phyloP scores from a whole-genome alignment of 371 early-diverging fungal genomes.

The Rhizomucor miehei region DNA sequence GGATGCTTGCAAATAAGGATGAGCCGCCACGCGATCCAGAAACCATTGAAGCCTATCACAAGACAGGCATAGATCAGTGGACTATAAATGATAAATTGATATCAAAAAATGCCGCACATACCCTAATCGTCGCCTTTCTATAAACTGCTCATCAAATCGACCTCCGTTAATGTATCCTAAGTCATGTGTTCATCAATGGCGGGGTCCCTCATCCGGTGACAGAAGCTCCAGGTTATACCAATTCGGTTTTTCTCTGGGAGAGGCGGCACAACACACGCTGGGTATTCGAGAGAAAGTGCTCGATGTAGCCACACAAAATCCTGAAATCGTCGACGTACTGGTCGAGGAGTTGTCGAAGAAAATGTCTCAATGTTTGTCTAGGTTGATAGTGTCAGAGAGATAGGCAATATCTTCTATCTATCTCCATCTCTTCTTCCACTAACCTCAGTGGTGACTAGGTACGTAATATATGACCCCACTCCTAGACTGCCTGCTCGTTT shows the following conservation, averaged over 20 bases:
- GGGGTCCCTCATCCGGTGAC: neutral
- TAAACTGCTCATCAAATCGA: constrained; percentile 86
- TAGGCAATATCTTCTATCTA: no score
- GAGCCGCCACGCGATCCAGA: constrained; percentile 75
- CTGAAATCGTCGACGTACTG: constrained; percentile 85
- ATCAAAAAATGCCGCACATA: no score
- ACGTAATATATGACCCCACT: constrained; percentile 68
- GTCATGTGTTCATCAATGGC: neutral
- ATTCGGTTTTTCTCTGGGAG: constrained; percentile 89
- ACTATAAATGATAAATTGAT: no score
- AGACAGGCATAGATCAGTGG: no score
- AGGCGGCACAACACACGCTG: constrained; percentile 85
- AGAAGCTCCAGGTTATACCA: constrained; percentile 42
- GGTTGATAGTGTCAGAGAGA: neutral
- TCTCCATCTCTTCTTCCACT: constrained; percentile 3
- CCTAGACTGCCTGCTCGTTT: constrained; percentile 81
- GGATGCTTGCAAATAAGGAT: constrained; percentile 77
- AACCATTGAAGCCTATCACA: constrained; percentile 69
- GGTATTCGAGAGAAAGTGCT: constrained; percentile 68
- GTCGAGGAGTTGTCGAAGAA: constrained; percentile 31
- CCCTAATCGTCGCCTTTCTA: constrained; percentile 76
- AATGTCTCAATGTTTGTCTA: constrained; percentile 61
- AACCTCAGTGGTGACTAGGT: constrained; percentile 74
- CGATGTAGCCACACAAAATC: constrained; percentile 91
- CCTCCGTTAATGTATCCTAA: constrained; percentile 93